Percentiles rank a stretch among this genome's conserved stretches.
Evolutionary conservation across 306 rosid species (phyloP).

Genomic region (Notholithocarpus densiflorus): DNA sequence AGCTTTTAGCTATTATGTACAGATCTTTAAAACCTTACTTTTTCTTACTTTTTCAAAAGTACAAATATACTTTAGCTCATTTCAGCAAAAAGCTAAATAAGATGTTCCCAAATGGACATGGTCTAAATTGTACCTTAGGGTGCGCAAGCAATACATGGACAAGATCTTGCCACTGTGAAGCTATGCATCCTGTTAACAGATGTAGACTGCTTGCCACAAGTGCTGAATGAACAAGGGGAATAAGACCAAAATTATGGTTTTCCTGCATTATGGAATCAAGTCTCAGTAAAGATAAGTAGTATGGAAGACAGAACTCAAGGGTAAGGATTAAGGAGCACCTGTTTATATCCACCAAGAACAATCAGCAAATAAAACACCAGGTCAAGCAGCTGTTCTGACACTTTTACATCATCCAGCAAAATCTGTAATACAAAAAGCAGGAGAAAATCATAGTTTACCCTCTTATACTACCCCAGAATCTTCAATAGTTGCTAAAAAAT

Average conservation of each 20-base stretch:
- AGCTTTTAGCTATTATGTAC: too few species aligned
- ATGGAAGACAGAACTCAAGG: constrained; percentile 25
- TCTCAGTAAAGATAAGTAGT: constrained; percentile 24
- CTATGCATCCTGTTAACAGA: constrained; percentile 67
- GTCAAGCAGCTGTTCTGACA: constrained; percentile 74
- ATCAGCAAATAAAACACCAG: constrained; percentile 75
- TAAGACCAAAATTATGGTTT: constrained; percentile 36
- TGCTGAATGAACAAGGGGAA: constrained; percentile 65
- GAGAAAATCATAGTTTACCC: neutral
- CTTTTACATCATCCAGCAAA: constrained; percentile 80
- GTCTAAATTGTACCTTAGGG: constrained; percentile 62
- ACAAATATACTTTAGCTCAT: too few species aligned
- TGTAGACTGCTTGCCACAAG: constrained; percentile 72
- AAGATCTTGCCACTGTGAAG: constrained; percentile 83
- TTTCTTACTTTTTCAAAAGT: too few species aligned
- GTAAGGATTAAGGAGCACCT: constrained; percentile 49
- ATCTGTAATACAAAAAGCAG: constrained; percentile 56
- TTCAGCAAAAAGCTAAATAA: too few species aligned
- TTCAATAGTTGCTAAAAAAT: constrained; percentile 14
- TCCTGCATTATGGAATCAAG: constrained; percentile 60
- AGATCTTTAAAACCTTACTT: too few species aligned
- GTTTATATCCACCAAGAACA: constrained; percentile 61
- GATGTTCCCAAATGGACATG: too few species aligned
- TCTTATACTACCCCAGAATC: constrained; percentile 18
- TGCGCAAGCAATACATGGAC: constrained; percentile 82